Evolutionary conservation across 192 early-diverging fungal genomes (phyloP).

Genomic region (Radiomyces spectabilis): DNA sequence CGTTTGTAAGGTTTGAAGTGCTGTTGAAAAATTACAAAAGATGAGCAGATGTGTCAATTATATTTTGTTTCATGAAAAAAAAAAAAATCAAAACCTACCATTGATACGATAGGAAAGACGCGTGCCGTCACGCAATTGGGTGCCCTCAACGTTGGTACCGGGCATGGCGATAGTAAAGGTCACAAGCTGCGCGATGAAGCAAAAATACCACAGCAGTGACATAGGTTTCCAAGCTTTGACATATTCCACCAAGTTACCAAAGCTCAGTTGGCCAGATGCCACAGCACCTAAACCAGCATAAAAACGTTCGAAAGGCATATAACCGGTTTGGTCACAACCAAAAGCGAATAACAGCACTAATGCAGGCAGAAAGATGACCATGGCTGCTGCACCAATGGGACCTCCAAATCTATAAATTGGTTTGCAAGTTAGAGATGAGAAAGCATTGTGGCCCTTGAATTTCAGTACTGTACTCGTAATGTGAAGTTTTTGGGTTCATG

Average conservation of each 20-base stretch:
- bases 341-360: slow-evolving; percentile 35
- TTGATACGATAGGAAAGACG: neutral
- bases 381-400: slow-evolving; percentile 45
- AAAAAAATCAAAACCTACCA: neutral
- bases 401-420: slow-evolving; percentile 55
- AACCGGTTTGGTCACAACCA: slow-evolving; percentile 37
- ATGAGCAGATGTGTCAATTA: neutral
- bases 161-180: neutral
- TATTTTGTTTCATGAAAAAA: neutral
- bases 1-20: slow-evolving; percentile 35
- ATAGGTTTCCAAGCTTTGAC: slow-evolving; percentile 22
- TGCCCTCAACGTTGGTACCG: neutral
- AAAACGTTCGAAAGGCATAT: slow-evolving; percentile 36
- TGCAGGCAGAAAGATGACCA: slow-evolving; percentile 36
- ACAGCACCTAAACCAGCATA: no score
- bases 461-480: slow-evolving; percentile 48
- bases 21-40: no score
- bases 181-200: neutral
- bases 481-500: slow-evolving; percentile 52
- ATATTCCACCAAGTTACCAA: no score
- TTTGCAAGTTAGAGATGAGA: no score
- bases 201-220: slow-evolving; percentile 45
- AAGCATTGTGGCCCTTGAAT: neutral
- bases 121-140: neutral
- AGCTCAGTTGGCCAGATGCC: no score